These are phyloP conservation scores for Paspalum notatum DNA, from an alignment of 176 grass and related monocot species.

Conservation along the genomic window DNA sequence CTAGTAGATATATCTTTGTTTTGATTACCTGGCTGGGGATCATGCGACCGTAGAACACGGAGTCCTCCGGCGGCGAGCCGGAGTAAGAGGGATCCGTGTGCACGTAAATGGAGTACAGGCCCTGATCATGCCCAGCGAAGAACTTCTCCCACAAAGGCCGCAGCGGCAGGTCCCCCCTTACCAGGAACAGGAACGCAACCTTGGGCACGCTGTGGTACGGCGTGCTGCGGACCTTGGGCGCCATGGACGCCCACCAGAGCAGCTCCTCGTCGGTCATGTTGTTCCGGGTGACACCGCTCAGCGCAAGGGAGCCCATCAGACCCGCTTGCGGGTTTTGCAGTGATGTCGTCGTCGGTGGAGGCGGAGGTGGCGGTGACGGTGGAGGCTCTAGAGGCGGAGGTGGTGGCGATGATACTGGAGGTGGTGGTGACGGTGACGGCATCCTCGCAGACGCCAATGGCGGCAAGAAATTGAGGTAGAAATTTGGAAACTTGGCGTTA, in stretches of 20 bases:
- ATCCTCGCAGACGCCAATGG: not conserved
- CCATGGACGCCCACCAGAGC: conserved; percentile 61
- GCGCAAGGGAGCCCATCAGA: not conserved
- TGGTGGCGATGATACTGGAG: not conserved
- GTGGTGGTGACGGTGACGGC: not conserved
- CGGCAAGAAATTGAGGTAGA: not conserved
- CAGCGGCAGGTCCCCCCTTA: conserved; percentile 48
- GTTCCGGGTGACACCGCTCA: not conserved
- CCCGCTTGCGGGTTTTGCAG: not conserved
- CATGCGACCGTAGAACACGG: conserved; percentile 61
- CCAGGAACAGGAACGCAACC: conserved; percentile 77
- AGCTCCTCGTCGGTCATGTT: conserved; percentile 64
- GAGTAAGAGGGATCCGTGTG: conserved; percentile 55
- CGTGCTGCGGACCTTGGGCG: conserved; percentile 39
- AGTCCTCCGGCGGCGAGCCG: conserved; percentile 37
- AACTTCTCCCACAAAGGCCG: conserved; percentile 78
- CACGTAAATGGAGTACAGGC: conserved; percentile 67
- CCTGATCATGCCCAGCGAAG: conserved; percentile 62
- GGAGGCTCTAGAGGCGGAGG: not conserved
- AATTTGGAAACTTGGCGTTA: not conserved
- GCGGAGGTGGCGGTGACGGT: not conserved
- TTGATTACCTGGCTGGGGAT: conserved; percentile 61
- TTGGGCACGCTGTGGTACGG: conserved; percentile 43
- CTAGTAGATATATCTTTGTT: not conserved
- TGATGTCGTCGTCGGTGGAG: not conserved